phyloP scores from a whole-genome alignment of 2,329 filamentous ascomycete species.

The Penicillium sp. region DNA sequence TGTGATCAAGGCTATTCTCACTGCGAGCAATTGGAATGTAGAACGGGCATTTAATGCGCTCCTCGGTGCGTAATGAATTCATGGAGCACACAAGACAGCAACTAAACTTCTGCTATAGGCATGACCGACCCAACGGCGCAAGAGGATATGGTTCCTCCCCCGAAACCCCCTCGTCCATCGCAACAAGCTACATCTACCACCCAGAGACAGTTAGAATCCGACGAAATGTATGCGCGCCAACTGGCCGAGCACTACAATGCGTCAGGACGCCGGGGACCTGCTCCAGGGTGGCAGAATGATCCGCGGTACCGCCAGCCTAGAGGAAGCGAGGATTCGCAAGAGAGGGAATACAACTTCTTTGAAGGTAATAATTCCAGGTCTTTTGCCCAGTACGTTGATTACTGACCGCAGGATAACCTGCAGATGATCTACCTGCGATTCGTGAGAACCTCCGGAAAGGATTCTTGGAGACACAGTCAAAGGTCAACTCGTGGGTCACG shows the following conservation, averaged over 20 bases:
- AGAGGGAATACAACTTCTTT: conserved; percentile 81
- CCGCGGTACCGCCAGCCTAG: conserved; percentile 42
- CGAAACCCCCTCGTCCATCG: conserved; percentile 73
- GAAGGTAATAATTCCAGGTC: conserved; percentile 52
- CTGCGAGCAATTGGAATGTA: conserved; percentile 77
- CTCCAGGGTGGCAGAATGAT: conserved; percentile 30
- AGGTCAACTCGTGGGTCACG: conserved; percentile 88
- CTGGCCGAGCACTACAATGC: conserved; percentile 82
- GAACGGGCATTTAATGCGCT: conserved; percentile 95
- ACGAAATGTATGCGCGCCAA: conserved; percentile 87
- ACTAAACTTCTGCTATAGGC: conserved; percentile 42
- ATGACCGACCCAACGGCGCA: conserved; percentile 77
- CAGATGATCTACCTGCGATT: conserved; percentile 88
- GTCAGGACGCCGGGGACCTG: conserved; percentile 30
- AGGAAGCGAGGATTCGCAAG: conserved; percentile 56
- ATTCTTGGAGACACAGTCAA: conserved; percentile 87
- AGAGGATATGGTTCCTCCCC: conserved; percentile 59
- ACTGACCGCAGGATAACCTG: background rate
- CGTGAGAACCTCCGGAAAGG: conserved; percentile 90
- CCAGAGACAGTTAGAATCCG: conserved; percentile 77
- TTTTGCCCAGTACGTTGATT: background rate
- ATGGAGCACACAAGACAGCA: conserved; percentile 1
- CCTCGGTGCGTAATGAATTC: conserved; percentile 55
- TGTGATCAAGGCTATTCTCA: conserved; percentile 81
- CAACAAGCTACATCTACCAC: conserved; percentile 51